Evolutionary conservation across 2,329 filamentous ascomycete genomes (phyloP).

Genomic region (Colletotrichum sp.): DNA sequence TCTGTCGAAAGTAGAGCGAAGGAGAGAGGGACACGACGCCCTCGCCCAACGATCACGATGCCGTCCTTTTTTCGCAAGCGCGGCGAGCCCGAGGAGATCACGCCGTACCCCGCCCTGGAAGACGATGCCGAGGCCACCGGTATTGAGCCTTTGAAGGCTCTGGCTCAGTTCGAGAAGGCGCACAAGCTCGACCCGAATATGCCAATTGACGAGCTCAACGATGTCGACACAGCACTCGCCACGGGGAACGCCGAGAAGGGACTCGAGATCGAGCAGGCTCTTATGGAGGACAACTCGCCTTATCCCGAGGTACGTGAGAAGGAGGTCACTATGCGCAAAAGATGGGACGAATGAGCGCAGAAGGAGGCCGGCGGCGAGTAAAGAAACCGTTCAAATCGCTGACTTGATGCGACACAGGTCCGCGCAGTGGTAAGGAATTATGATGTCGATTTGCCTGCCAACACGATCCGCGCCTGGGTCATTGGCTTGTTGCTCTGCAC

Average conservation of each 20-base stretch:
- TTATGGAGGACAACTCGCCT: slow-evolving; percentile 69
- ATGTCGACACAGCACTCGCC: slow-evolving; percentile 63
- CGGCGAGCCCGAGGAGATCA: slow-evolving; percentile 50
- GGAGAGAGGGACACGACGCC: neutral
- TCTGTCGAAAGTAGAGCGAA: slow-evolving; percentile 13
- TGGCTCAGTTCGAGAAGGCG: slow-evolving; percentile 63
- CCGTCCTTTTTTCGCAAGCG: slow-evolving; percentile 49
- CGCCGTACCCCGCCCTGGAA: slow-evolving; percentile 42
- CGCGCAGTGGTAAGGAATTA: slow-evolving; percentile 69
- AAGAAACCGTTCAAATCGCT: neutral
- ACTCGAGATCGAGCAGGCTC: slow-evolving; percentile 60
- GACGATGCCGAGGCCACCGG: slow-evolving; percentile 44
- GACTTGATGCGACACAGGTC: slow-evolving; percentile 46
- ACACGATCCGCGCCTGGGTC: slow-evolving; percentile 68
- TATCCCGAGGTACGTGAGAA: slow-evolving; percentile 63
- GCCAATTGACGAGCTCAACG: slow-evolving; percentile 65
- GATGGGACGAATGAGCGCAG: neutral
- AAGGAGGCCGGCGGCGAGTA: neutral
- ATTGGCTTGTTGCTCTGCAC: slow-evolving; percentile 67
- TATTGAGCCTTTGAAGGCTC: slow-evolving; percentile 47
- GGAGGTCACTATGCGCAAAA: neutral
- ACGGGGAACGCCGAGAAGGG: slow-evolving; percentile 61
- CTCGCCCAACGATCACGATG: slow-evolving; percentile 29
- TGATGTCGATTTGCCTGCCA: slow-evolving; percentile 68
- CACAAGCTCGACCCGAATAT: slow-evolving; percentile 71